Base-by-base conservation (phyloP, 1,139 yeast species). In the Protomyces macrosporus region DNA sequence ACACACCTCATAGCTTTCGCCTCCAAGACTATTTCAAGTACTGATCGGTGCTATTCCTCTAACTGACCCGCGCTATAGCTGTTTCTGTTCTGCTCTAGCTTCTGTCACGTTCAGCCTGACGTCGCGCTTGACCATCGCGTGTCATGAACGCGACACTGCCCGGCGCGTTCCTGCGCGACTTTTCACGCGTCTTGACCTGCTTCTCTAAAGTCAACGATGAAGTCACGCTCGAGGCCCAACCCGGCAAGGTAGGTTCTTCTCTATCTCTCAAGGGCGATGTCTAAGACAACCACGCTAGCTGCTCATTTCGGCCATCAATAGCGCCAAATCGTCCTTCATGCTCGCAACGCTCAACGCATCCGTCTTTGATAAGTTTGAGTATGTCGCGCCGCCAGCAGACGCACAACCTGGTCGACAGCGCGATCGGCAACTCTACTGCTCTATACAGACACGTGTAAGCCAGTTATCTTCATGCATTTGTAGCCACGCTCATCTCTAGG, bases 301-400 rank as follows among this genome's bases (percentile, higher is more conserved):
- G 14, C 54, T 55, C 30, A 39, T 68, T 12, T 57, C 68, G 6
- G 60, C 69, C 10, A 37, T 65, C 36, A 68, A 67, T 34, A n/a
- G 60, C 12, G 36, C 70, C 34, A 63, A 66, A 32, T 65, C 70
- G 30, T 68, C 65, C 16, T 68, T 68, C 39, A 64, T 65, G 30
- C 64, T 61, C 42, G 58, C 65, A 12, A 61, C 65, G 6, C 57
- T 68, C 16, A 48, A 60, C 39, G 56, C 64, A 9, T 14, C 45
- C 5, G 57, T 53, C 36, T 68, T 68, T 52, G 40, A 56, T 39
- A 53, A 50, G 30, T 58, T 40, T 40, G 62, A 58, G 62, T 58
- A 52, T 30, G 16, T 57, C 23, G 55, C 61, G 12, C 36, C 30
- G 6, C 48, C 48, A n/a, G 48, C 48, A 6, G 23, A 16, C 23